Conservation (phyloP, 148 eudicot genomes). For the Rhododendron kiyosumense region DNA sequence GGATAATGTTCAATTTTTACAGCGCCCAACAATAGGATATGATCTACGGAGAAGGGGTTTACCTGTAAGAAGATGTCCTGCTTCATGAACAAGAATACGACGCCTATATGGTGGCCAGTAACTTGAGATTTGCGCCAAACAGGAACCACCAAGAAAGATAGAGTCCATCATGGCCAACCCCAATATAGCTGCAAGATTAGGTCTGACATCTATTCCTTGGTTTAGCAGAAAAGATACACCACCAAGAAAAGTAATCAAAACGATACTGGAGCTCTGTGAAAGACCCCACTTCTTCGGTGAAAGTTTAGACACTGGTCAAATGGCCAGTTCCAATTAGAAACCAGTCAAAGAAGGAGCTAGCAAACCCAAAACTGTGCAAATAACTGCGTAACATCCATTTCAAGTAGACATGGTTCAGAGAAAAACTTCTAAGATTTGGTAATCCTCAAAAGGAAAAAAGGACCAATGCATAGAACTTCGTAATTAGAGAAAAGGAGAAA, state of each 20-base stretch:
- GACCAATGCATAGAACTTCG: not conserved
- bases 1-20: not conserved
- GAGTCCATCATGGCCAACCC: slow-evolving; percentile 70
- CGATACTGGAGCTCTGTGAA: slow-evolving; percentile 61
- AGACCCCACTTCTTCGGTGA: slow-evolving; percentile 97
- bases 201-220: slow-evolving; percentile 87
- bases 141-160: slow-evolving; percentile 79
- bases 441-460: not conserved
- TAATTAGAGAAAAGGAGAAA: not conserved
- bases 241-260: slow-evolving; percentile 56
- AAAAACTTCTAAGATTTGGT: not conserved
- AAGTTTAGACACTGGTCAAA: slow-evolving; percentile 60
- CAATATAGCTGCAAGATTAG: slow-evolving; percentile 65
- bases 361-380: not conserved
- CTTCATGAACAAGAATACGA: slow-evolving; percentile 97
- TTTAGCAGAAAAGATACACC: slow-evolving; percentile 63
- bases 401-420: not conserved
- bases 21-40: not conserved
- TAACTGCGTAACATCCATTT: not conserved
- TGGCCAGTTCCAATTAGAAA: slow-evolving; percentile 1
- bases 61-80: slow-evolving; percentile 95
- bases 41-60: not conserved
- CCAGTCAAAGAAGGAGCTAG: not conserved
- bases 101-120: slow-evolving; percentile 95
- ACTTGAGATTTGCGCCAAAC: slow-evolving; percentile 86